Conservation (phyloP, 176 grass and related monocot genomes). For the Puya raimondii region DNA sequence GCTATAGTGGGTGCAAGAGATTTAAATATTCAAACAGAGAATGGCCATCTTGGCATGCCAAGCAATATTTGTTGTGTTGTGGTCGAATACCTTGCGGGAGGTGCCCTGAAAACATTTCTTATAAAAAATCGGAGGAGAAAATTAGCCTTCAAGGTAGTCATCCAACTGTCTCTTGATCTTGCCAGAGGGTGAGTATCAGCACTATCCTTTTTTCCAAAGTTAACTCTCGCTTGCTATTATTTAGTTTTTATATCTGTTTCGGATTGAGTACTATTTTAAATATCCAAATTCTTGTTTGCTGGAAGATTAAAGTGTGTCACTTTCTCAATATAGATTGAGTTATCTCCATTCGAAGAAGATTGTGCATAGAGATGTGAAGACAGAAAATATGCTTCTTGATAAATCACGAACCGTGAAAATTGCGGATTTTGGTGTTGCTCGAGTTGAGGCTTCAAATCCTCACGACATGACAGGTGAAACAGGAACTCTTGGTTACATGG, state of each 20-base stretch:
- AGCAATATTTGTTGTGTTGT: slow-evolving; percentile 87
- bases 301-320: neutral
- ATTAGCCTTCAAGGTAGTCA: slow-evolving; percentile 88
- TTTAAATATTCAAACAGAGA: slow-evolving; percentile 87
- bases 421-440: slow-evolving; percentile 98
- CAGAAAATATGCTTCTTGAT: slow-evolving; percentile 99
- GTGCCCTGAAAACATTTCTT: slow-evolving; percentile 93
- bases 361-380: slow-evolving; percentile 95
- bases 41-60: slow-evolving; percentile 84
- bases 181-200: slow-evolving; percentile 63
- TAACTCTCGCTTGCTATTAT: neutral
- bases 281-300: slow-evolving; percentile 11
- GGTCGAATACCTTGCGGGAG: slow-evolving; percentile 92
- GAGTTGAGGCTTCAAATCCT: slow-evolving; percentile 98
- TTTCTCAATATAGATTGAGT: slow-evolving; percentile 53
- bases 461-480: slow-evolving; percentile 99
- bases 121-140: slow-evolving; percentile 97
- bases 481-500: slow-evolving; percentile 99
- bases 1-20: slow-evolving; percentile 91
- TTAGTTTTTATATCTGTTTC: neutral
- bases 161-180: slow-evolving; percentile 84
- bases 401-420: slow-evolving; percentile 93
- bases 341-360: slow-evolving; percentile 98
- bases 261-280: slow-evolving; percentile 10
- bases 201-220: neutral